These are phyloP conservation scores for Penicillium sp. DNA, from an alignment of 2,329 filamentous ascomycete genomes.

Conservation along the genomic window DNA sequence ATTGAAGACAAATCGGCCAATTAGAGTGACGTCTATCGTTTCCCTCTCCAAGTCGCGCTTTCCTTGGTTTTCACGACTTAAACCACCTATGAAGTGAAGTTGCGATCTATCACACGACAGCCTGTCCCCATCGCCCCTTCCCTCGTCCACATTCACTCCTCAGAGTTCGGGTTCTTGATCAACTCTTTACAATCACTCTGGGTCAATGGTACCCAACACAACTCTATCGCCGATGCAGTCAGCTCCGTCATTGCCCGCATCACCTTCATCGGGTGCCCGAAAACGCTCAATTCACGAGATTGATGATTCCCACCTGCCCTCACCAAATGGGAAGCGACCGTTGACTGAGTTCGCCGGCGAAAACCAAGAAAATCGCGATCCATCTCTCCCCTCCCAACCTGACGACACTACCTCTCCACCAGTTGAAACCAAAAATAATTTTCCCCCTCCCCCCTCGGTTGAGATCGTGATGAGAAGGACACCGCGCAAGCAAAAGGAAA, in stretches of 20 bases:
- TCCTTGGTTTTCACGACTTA: not conserved
- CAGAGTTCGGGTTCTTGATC: not conserved
- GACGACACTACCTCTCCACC: not conserved
- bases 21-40: not conserved
- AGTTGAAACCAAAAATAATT: not conserved
- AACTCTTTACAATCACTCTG: not conserved
- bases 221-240: slow-evolving; percentile 19
- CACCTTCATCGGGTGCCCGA: slow-evolving; percentile 17
- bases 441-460: not conserved
- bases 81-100: not conserved
- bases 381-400: not conserved
- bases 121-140: not conserved
- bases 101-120: slow-evolving; percentile 7
- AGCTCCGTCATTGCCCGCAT: slow-evolving; percentile 10
- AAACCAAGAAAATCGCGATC: slow-evolving; percentile 25
- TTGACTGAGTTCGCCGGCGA: slow-evolving; percentile 9
- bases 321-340: slow-evolving; percentile 11
- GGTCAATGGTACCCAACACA: slow-evolving; percentile 21
- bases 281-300: slow-evolving; percentile 32
- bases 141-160: not conserved
- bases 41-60: not conserved
- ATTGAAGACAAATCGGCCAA: not conserved
- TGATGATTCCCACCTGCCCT: slow-evolving; percentile 12
- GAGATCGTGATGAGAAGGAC: slow-evolving; percentile 5
- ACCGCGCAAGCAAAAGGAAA: not conserved